Conservation (phyloP, 768 basidiomycete species). For the Galerina marginata region DNA sequence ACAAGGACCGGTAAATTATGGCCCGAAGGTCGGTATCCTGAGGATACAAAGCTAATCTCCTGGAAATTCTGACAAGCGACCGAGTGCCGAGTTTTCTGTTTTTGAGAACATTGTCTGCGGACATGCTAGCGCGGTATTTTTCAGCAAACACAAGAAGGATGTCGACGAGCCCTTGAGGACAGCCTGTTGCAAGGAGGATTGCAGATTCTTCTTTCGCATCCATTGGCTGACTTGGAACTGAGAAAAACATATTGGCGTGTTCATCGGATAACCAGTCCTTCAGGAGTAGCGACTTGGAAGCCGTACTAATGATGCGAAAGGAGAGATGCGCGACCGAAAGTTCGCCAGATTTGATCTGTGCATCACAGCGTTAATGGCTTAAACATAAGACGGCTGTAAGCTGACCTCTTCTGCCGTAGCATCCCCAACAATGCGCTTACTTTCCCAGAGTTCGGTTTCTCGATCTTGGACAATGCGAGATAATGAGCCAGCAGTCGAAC, state of each 20-base stretch:
- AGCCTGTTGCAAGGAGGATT: slow-evolving; percentile 57
- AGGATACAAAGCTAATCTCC: slow-evolving; percentile 51
- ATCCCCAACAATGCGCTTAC: slow-evolving; percentile 60
- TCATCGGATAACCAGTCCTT: slow-evolving; percentile 73
- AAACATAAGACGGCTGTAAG: background rate
- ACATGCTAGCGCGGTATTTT: slow-evolving; percentile 60
- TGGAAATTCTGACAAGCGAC: slow-evolving; percentile 59
- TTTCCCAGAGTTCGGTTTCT: slow-evolving; percentile 70
- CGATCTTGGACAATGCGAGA: slow-evolving; percentile 64
- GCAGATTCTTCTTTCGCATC: slow-evolving; percentile 50
- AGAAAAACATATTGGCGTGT: slow-evolving; percentile 74
- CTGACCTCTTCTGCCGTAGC: slow-evolving; percentile 51
- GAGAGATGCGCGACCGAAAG: slow-evolving; percentile 59
- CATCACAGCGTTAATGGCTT: background rate
- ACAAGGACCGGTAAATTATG: slow-evolving; percentile 53
- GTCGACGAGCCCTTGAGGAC: slow-evolving; percentile 40
- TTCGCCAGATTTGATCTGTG: slow-evolving; percentile 36
- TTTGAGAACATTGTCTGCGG: slow-evolving; percentile 60
- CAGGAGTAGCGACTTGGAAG: slow-evolving; percentile 67
- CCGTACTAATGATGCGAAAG: slow-evolving; percentile 65
- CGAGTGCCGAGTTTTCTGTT: slow-evolving; percentile 69
- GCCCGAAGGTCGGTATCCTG: slow-evolving; percentile 50
- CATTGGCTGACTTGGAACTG: slow-evolving; percentile 68
- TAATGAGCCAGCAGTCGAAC: slow-evolving; percentile 66
- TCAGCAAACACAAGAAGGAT: slow-evolving; percentile 58